Evolutionary conservation across 768 basidiomycete genomes (phyloP), one percentile per base, ranked within the genome.

Genomic region (Boletus eberwhitei): DNA sequence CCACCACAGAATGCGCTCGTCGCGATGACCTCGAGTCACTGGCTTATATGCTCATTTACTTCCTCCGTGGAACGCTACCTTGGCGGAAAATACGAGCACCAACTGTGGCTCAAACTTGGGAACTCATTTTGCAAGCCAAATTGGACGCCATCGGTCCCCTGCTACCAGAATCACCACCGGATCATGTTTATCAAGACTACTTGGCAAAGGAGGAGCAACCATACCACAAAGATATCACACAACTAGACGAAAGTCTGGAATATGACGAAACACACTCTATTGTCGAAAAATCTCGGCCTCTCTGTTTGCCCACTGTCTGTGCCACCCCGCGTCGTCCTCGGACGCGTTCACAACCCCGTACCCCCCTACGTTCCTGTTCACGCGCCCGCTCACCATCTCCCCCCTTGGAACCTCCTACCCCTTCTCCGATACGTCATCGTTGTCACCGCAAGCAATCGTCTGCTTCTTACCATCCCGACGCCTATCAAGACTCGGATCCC

Each of bases 41-140:
- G 8, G 86, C 89, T 0, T 91, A 91, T 72, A 88, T 90, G 86
- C 79, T 90, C 55, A 83, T 90, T 40, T 90, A 90, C 63, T 90
- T 91, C 69, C 71, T 90, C 14, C 84, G 87, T 6, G 88, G 89
- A 16, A 85, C 84, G 0, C 75, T 90, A 3, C 89, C 89, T 1
- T 91, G 89, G 89, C 78, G 86, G 63, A 87, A 85, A 72, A 64
- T 88, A 41, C 82, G 84, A 41, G 88, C 83, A 0, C 73, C 80
- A 35, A 81, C 87, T 12, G 79, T 87, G 13, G 77, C 81, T 7
- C 80, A 77, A 37, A 90, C 88, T 0, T 90, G 88, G 88, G 82
- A 89, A 55, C 75, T 87, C 55, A 90, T 91, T 55, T 80, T 85
- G 17, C 86, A 87, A 60, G 79, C 83, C 35, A 91, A 91, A 66